These are phyloP conservation scores for Thielaviopsis musarum DNA, from an alignment of 2,329 filamentous ascomycete genomes.

Conservation along the genomic window DNA sequence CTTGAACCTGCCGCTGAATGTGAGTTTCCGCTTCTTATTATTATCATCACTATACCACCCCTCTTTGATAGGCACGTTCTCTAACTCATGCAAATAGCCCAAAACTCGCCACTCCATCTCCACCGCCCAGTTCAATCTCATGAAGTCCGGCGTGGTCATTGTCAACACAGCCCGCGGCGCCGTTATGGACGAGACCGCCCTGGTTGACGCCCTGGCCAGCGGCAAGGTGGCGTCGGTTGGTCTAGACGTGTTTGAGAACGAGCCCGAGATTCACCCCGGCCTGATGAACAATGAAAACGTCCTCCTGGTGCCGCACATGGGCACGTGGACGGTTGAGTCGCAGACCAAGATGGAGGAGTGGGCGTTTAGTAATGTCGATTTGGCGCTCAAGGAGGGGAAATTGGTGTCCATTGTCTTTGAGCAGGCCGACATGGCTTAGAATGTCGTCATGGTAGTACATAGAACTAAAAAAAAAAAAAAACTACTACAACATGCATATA, in stretches of 20 bases:
- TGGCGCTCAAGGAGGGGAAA: slow-evolving; percentile 43
- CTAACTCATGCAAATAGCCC: slow-evolving; percentile 19
- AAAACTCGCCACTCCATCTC: slow-evolving; percentile 63
- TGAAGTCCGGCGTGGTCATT: slow-evolving; percentile 63
- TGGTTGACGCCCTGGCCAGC: slow-evolving; percentile 53
- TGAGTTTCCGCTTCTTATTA: slow-evolving; percentile 27
- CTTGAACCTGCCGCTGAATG: slow-evolving; percentile 67
- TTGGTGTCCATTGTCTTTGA: slow-evolving; percentile 58
- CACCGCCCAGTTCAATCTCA: slow-evolving; percentile 49
- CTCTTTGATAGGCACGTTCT: background rate
- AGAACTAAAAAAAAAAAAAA: background rate
- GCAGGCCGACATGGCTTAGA: slow-evolving; percentile 26
- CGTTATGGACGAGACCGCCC: slow-evolving; percentile 64
- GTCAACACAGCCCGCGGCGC: slow-evolving; percentile 73
- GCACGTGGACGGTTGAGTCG: slow-evolving; percentile 59
- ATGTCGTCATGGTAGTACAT: no score
- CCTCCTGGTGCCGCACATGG: slow-evolving; percentile 70
- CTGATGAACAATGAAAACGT: slow-evolving; percentile 54
- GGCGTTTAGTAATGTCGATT: slow-evolving; percentile 52
- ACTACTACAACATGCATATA: background rate
- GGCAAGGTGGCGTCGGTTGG: slow-evolving; percentile 56
- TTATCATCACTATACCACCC: background rate
- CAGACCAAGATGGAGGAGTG: slow-evolving; percentile 56
- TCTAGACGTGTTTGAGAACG: slow-evolving; percentile 70
- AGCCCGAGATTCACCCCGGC: slow-evolving; percentile 59